Evolutionary conservation across 768 basidiomycete species (phyloP).

Genomic region (Neoboletus magnificus): DNA sequence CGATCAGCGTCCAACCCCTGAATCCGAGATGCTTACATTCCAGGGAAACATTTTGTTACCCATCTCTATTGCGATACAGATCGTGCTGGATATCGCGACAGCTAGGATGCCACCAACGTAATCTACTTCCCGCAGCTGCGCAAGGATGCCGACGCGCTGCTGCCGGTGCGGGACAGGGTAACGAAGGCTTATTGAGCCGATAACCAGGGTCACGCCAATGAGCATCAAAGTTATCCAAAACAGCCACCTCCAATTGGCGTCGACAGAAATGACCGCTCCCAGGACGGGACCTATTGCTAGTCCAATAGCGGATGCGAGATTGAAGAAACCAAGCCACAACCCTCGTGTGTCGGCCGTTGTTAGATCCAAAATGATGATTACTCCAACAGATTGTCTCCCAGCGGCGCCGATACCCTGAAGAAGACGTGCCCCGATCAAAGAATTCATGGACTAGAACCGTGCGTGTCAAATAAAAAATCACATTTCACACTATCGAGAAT

Average conservation of each 20-base stretch:
- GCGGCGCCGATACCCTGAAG: constrained; percentile 38
- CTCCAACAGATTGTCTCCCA: constrained; percentile 35
- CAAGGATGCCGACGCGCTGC: constrained; percentile 32
- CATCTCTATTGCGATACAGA: constrained; percentile 38
- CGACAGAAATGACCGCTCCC: constrained; percentile 44
- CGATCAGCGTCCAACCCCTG: not conserved
- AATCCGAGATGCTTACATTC: constrained; percentile 23
- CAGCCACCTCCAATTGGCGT: constrained; percentile 44
- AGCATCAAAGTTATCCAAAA: constrained; percentile 42
- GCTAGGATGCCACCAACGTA: constrained; percentile 31
- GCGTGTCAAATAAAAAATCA: constrained; percentile 6
- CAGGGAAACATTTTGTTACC: constrained; percentile 36
- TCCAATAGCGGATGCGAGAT: constrained; percentile 39
- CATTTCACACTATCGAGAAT: not conserved
- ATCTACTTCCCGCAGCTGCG: constrained; percentile 33
- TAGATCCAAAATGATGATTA: constrained; percentile 35
- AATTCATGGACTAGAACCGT: constrained; percentile 31
- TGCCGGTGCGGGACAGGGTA: constrained; percentile 34
- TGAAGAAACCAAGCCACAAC: constrained; percentile 37
- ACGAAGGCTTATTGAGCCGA: constrained; percentile 26
- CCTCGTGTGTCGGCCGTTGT: constrained; percentile 36
- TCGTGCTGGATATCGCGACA: constrained; percentile 34
- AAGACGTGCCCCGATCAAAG: constrained; percentile 32
- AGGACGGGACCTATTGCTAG: constrained; percentile 45
- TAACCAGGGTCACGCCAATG: constrained; percentile 28